Conservation (phyloP, 305 asterid species). For the Fraxinus nigra region DNA sequence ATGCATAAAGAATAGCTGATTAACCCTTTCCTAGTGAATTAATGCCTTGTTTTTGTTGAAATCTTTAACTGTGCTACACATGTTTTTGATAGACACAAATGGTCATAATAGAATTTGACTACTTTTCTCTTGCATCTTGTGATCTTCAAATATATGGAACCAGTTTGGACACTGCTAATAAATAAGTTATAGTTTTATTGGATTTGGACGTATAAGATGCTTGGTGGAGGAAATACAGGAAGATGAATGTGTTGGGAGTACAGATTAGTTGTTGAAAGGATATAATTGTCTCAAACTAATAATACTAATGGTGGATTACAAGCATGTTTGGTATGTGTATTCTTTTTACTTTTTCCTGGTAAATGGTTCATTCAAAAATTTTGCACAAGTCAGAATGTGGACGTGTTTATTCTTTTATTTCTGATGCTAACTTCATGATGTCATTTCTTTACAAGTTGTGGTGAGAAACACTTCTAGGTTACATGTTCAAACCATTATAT, state of each 20-base stretch:
- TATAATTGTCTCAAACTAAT: constrained; percentile 8
- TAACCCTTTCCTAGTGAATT: neutral
- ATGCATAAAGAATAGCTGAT: neutral
- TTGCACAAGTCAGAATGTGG: neutral
- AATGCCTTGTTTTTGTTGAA: neutral
- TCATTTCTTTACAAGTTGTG: neutral
- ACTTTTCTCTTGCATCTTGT: constrained; percentile 4
- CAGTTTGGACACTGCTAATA: neutral
- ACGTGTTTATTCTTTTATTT: neutral
- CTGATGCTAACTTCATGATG: constrained; percentile 16
- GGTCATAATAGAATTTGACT: neutral
- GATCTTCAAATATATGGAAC: neutral
- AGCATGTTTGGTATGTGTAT: constrained; percentile 7
- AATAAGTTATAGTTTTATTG: neutral
- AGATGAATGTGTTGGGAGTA: constrained; percentile 1
- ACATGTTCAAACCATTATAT: constrained; percentile 3
- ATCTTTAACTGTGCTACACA: neutral
- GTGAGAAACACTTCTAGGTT: neutral
- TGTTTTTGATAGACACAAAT: neutral
- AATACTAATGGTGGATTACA: neutral
- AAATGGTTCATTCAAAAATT: neutral
- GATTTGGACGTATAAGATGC: constrained; percentile 7
- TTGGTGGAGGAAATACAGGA: neutral
- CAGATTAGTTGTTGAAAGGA: neutral
- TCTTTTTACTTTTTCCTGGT: constrained; percentile 1